phyloP scores from a whole-genome alignment of 1,139 yeast genomes.

The Geotrichum bryndzae region DNA sequence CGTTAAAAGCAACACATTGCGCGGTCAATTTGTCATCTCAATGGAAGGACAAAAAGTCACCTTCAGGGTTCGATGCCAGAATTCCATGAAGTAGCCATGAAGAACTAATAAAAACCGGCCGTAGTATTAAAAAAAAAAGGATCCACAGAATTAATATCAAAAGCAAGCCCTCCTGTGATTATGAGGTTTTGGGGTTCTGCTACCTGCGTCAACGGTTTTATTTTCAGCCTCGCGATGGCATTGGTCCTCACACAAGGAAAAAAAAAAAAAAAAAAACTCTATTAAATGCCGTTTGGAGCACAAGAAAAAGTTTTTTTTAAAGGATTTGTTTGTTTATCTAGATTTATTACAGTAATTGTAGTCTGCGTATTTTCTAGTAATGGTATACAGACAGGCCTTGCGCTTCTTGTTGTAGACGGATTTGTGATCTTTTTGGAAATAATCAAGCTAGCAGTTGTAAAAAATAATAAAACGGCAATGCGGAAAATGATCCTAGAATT shows the following conservation, averaged over 20 bases:
- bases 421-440: not conserved
- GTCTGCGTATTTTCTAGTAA: not conserved
- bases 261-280: not conserved
- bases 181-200: not conserved
- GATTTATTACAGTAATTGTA: not conserved
- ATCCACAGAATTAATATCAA: not conserved
- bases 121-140: not conserved
- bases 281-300: not conserved
- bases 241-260: not conserved
- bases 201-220: not conserved
- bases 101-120: not conserved
- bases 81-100: not conserved
- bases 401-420: too few relatives aligned
- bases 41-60: not conserved
- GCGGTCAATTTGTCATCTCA: not conserved
- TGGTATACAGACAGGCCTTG: not conserved
- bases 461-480: not conserved
- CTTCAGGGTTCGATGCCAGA: not conserved
- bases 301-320: not conserved
- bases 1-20: not conserved
- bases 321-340: not conserved
- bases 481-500: not conserved
- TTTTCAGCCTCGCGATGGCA: not conserved
- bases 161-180: not conserved
- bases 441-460: not conserved